These are phyloP conservation scores for Cyphellophora europaea DNA, from an alignment of 2,329 filamentous ascomycete species.

Conservation along the genomic window DNA sequence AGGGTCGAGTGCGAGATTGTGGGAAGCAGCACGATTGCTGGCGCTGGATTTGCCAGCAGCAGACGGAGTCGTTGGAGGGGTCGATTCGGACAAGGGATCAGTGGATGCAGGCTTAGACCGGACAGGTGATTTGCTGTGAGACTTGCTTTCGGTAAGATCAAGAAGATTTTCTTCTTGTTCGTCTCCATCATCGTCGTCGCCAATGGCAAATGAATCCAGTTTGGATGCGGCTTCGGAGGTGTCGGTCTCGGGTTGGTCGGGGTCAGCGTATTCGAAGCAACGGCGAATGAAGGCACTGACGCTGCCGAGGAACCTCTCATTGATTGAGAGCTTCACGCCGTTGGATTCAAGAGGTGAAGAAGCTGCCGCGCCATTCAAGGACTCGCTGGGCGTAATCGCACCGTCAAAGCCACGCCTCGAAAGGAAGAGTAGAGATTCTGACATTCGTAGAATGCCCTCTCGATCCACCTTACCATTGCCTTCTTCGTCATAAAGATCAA, in stretches of 20 bases:
- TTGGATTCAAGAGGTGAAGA: conserved; percentile 13
- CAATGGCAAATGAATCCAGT: conserved; percentile 50
- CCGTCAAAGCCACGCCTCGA: conserved; percentile 80
- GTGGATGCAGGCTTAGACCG: conserved; percentile 12
- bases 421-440: conserved; percentile 85
- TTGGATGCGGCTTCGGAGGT: conserved; percentile 26
- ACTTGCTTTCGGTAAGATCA: conserved; percentile 28
- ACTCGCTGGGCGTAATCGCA: conserved; percentile 55
- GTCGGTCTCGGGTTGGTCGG: conserved; percentile 55
- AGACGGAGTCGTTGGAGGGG: conserved; percentile 9
- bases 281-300: conserved; percentile 92
- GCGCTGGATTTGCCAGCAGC: conserved; percentile 5
- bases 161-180: conserved; percentile 35
- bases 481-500: conserved; percentile 92
- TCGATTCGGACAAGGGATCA: conserved; percentile 16
- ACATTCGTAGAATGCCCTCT: conserved; percentile 90
- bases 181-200: conserved; percentile 61
- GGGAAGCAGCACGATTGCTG: conserved; percentile 45
- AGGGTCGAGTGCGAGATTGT: conserved; percentile 85
- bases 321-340: conserved; percentile 47
- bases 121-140: conserved; percentile 18
- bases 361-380: conserved; percentile 35
- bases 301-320: conserved; percentile 83
- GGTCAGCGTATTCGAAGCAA: conserved; percentile 97
- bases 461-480: conserved; percentile 84